phyloP scores from a whole-genome alignment of 2,329 filamentous ascomycete genomes.

The Aspergillus sojae region DNA sequence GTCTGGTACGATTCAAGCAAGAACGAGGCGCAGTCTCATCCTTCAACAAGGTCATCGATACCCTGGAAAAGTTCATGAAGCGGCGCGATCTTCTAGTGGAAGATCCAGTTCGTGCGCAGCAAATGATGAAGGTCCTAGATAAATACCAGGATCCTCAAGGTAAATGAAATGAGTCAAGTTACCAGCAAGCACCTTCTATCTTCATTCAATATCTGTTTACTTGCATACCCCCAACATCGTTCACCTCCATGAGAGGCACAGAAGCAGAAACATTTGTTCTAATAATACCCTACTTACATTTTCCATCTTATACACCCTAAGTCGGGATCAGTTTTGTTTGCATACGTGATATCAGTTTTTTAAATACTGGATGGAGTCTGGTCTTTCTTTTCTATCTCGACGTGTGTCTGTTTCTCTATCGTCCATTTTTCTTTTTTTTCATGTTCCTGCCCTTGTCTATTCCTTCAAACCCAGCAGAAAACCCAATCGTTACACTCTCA shows the following conservation, averaged over 20 bases:
- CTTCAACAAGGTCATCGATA: constrained; percentile 80
- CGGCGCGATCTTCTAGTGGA: constrained; percentile 68
- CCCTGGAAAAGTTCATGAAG: constrained; percentile 69
- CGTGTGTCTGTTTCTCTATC: background rate
- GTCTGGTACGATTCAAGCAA: constrained; percentile 83
- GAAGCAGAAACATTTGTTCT: background rate
- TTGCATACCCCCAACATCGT: background rate
- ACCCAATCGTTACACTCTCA: background rate
- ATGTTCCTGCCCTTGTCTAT: background rate
- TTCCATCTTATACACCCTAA: background rate
- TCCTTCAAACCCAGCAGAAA: background rate
- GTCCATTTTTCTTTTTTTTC: background rate
- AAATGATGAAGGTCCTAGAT: constrained; percentile 59
- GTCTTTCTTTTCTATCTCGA: background rate
- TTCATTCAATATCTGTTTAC: background rate
- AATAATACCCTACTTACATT: background rate
- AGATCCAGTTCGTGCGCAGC: constrained; percentile 67
- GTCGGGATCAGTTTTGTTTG: background rate
- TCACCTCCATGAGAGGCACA: background rate
- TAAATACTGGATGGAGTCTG: too few species aligned
- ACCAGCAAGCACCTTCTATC: background rate
- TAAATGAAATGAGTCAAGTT: background rate
- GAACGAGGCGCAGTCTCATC: constrained; percentile 89
- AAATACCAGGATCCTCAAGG: constrained; percentile 20
- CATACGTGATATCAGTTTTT: background rate